Percentiles rank a stretch among this genome's conserved stretches.
These are phyloP conservation scores for Albizia julibrissin DNA, from an alignment of 306 rosid genomes.

Conservation along the genomic window DNA sequence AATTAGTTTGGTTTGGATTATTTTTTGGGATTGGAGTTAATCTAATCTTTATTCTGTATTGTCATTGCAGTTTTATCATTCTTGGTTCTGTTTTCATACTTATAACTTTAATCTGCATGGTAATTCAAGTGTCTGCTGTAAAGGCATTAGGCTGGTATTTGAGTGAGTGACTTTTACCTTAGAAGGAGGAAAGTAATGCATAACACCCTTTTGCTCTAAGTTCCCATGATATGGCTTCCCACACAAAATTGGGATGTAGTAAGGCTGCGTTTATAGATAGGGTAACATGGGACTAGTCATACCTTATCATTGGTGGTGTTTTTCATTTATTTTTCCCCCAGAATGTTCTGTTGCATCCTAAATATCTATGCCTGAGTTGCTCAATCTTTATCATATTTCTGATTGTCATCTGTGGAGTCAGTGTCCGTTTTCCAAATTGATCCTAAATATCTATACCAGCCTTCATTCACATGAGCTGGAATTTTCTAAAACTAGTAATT, in stretches of 20 bases:
- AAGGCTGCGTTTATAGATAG: not conserved
- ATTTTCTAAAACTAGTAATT: slow-evolving; percentile 10
- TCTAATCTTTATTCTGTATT: not conserved
- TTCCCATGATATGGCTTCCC: not conserved
- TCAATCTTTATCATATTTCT: not conserved
- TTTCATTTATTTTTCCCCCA: not conserved
- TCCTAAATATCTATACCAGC: slow-evolving; percentile 5
- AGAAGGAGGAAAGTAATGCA: not conserved
- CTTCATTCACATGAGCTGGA: not conserved
- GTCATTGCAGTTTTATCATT: not conserved
- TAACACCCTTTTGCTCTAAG: not conserved
- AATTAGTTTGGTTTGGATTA: slow-evolving; percentile 1
- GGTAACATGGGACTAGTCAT: not conserved
- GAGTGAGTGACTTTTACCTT: not conserved
- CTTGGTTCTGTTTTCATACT: not conserved
- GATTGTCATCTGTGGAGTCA: not conserved
- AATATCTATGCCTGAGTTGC: not conserved
- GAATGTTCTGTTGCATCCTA: not conserved
- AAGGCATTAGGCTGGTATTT: not conserved
- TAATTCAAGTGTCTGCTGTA: not conserved
- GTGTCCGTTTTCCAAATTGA: slow-evolving; percentile 20
- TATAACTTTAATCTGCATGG: not conserved
- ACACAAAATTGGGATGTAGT: not conserved
- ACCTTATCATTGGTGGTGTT: not conserved
- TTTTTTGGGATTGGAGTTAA: not conserved